phyloP scores from a whole-genome alignment of 2,329 filamentous ascomycete genomes.

The Cladophialophora immunda region DNA sequence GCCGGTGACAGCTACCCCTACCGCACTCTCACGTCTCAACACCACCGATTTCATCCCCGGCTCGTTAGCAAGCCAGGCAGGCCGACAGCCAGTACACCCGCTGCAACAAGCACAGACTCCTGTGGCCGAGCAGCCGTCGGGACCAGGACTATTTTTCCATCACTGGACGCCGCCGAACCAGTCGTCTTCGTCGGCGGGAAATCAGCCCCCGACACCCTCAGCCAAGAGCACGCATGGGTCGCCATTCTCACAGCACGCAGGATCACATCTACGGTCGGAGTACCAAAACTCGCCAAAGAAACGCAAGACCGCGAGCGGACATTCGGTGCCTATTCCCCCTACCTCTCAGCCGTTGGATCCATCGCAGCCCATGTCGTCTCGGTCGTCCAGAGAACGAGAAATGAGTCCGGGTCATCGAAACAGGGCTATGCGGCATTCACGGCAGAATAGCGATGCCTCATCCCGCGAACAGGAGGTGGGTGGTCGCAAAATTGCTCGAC shows the following conservation, averaged over 20 bases:
- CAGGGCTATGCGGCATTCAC: slow-evolving; percentile 66
- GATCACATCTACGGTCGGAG: slow-evolving; percentile 62
- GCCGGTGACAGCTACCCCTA: slow-evolving; percentile 42
- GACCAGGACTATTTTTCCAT: slow-evolving; percentile 85
- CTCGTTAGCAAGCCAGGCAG: slow-evolving; percentile 46
- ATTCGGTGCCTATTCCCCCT: slow-evolving; percentile 61
- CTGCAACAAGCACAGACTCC: slow-evolving; percentile 63
- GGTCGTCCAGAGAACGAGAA: slow-evolving; percentile 60
- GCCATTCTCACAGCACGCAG: slow-evolving; percentile 54
- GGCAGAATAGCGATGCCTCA: slow-evolving; percentile 72
- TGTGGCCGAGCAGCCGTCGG: slow-evolving; percentile 67
- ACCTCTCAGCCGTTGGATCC: slow-evolving; percentile 60
- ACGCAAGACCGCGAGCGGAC: slow-evolving; percentile 73
- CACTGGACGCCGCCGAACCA: slow-evolving; percentile 86
- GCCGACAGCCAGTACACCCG: slow-evolving; percentile 58
- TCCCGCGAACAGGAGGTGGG: slow-evolving; percentile 45
- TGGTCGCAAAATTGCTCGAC: slow-evolving; percentile 36
- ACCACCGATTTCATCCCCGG: slow-evolving; percentile 47
- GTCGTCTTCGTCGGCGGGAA: slow-evolving; percentile 64
- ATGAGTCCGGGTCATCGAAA: slow-evolving; percentile 63
- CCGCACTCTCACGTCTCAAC: slow-evolving; percentile 53
- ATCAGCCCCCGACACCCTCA: slow-evolving; percentile 76
- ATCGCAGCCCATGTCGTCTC: slow-evolving; percentile 62
- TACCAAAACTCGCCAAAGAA: slow-evolving; percentile 82
- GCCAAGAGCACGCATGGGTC: slow-evolving; percentile 70